Conservation (phyloP, 2,329 filamentous ascomycete genomes). For the Pyrenophora tritici-repentis region DNA sequence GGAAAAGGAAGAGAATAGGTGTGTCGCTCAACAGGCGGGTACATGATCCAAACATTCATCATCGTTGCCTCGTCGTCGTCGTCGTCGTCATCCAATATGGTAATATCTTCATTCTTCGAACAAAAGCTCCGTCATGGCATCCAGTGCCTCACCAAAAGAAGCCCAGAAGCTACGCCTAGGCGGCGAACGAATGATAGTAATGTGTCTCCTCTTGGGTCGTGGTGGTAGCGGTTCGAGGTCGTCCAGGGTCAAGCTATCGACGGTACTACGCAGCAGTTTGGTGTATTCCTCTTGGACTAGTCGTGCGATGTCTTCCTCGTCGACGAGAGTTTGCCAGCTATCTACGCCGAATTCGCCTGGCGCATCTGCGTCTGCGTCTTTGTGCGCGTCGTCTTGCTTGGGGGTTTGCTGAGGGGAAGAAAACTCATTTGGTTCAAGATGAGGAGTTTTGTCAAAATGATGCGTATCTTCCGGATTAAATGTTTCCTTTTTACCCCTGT, state of each 20-base stretch:
- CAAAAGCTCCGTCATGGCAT: conserved; percentile 21
- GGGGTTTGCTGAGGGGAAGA: neutral
- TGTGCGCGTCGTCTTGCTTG: neutral
- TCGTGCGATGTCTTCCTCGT: conserved; percentile 1
- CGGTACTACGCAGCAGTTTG: conserved; percentile 7
- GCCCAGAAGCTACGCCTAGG: conserved; percentile 26
- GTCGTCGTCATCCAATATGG: neutral
- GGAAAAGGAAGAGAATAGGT: neutral
- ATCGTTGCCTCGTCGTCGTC: neutral
- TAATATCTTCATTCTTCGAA: conserved; percentile 8
- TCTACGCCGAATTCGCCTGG: conserved; percentile 16
- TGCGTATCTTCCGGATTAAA: neutral
- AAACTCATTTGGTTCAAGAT: neutral
- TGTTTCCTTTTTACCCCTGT: conserved; percentile 1
- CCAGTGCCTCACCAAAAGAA: conserved; percentile 27
- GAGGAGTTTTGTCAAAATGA: no score
- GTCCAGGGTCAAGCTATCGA: conserved; percentile 7
- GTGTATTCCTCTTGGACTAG: conserved; percentile 8
- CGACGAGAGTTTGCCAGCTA: conserved; percentile 18
- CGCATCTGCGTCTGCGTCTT: neutral
- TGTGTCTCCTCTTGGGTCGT: conserved; percentile 3
- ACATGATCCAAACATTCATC: neutral
- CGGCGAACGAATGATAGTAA: conserved; percentile 20
- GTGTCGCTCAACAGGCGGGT: neutral
- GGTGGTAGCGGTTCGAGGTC: neutral